phyloP scores from a whole-genome alignment of 2,329 filamentous ascomycete genomes.

The Ilyonectria robusta region DNA sequence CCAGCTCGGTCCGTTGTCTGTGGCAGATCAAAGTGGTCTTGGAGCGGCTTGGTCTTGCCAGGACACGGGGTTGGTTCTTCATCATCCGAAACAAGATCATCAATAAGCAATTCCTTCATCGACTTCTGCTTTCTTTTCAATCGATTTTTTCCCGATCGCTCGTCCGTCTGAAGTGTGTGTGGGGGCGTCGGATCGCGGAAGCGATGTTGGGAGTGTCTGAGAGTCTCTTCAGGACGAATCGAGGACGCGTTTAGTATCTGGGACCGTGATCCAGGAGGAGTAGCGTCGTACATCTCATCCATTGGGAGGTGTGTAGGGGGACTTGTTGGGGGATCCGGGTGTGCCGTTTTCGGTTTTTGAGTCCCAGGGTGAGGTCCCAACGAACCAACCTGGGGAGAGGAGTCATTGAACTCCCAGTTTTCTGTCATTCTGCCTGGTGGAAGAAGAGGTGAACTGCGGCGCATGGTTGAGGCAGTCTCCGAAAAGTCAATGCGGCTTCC shows the following conservation, averaged over 20 bases:
- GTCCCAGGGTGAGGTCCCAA: constrained; percentile 10
- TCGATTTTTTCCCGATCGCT: background rate
- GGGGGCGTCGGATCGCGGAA: constrained; percentile 13
- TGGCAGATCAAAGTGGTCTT: background rate
- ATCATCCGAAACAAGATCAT: constrained; percentile 16
- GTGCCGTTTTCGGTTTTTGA: constrained; percentile 10
- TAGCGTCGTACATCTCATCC: constrained; percentile 48
- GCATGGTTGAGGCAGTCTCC: constrained; percentile 53
- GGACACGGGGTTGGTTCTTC: constrained; percentile 4
- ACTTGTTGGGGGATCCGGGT: background rate
- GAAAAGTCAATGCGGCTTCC: constrained; percentile 49
- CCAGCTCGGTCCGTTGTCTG: background rate
- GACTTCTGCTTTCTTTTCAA: constrained; percentile 14
- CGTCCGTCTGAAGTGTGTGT: constrained; percentile 4
- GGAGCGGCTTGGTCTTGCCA: background rate
- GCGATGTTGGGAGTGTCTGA: background rate
- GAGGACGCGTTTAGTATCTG: constrained; percentile 11
- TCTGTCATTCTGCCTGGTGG: constrained; percentile 19
- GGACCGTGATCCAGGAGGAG: constrained; percentile 35
- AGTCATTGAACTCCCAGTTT: constrained; percentile 37
- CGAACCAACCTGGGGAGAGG: constrained; percentile 23
- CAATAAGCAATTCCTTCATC: constrained; percentile 16
- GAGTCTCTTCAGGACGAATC: background rate
- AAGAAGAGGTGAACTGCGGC: constrained; percentile 50
- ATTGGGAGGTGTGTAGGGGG: constrained; percentile 41